phyloP scores from a whole-genome alignment of 2,329 filamentous ascomycete genomes.

The Phialophora expanda region DNA sequence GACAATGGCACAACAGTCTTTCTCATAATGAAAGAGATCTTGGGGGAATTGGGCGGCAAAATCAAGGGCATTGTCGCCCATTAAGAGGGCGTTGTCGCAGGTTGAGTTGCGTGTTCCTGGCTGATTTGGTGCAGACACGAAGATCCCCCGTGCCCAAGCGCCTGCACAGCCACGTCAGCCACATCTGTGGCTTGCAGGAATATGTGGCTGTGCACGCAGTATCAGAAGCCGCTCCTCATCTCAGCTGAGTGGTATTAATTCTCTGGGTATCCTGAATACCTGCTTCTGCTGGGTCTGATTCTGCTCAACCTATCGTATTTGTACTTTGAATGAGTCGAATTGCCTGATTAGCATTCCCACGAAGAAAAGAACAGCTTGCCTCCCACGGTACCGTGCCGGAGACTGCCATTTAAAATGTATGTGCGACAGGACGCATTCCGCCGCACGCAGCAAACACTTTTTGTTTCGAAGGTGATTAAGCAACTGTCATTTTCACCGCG shows the following conservation, averaged over 20 bases:
- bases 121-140: conserved; percentile 24
- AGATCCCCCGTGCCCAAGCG: conserved; percentile 10
- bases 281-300: not conserved
- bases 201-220: not conserved
- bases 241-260: not conserved
- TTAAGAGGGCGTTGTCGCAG: conserved; percentile 29
- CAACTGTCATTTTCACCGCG: no score
- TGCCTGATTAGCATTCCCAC: no score
- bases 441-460: no score
- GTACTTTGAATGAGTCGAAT: not conserved
- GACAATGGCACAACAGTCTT: conserved; percentile 11
- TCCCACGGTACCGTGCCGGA: no score
- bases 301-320: not conserved
- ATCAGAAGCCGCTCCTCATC: not conserved
- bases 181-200: conserved; percentile 10
- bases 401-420: no score
- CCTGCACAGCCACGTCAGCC: conserved; percentile 23
- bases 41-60: conserved; percentile 31
- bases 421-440: no score
- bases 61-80: conserved; percentile 30
- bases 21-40: conserved; percentile 19
- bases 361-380: no score
- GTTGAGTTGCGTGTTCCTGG: conserved; percentile 32
- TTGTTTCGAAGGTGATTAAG: no score
- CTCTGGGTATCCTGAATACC: not conserved